These are phyloP conservation scores for Chondrostereum purpureum DNA, from an alignment of 1,284 basidiomycete genomes.

Conservation along the genomic window DNA sequence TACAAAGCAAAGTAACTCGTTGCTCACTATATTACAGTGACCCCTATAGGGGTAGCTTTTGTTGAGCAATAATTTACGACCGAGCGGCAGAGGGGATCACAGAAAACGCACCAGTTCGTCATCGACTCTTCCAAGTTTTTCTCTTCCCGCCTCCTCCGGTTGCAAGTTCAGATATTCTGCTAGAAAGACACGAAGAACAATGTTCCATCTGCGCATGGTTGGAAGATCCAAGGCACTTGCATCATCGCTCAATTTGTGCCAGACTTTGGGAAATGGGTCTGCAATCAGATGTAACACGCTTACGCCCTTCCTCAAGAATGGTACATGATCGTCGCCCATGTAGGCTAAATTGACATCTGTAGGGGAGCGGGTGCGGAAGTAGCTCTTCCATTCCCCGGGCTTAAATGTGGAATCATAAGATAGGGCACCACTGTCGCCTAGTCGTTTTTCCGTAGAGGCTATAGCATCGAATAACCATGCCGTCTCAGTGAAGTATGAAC, in stretches of 20 bases:
- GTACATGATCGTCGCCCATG: slow-evolving; percentile 93
- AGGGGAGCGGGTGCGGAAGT: slow-evolving; percentile 48
- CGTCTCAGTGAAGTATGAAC: slow-evolving; percentile 81
- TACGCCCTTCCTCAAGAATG: slow-evolving; percentile 83
- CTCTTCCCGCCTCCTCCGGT: slow-evolving; percentile 26
- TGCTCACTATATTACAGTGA: not conserved
- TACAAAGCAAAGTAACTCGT: not conserved
- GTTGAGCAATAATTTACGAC: not conserved
- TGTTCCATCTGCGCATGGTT: slow-evolving; percentile 86
- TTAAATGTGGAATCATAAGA: slow-evolving; percentile 37
- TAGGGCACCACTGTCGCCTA: slow-evolving; percentile 59
- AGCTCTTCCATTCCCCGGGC: slow-evolving; percentile 46
- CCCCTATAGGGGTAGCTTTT: not conserved
- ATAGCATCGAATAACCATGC: slow-evolving; percentile 86
- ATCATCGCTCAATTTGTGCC: slow-evolving; percentile 93
- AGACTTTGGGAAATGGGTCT: slow-evolving; percentile 84
- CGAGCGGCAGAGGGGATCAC: not conserved
- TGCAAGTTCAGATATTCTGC: slow-evolving; percentile 83
- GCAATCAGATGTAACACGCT: slow-evolving; percentile 89
- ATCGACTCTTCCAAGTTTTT: not conserved
- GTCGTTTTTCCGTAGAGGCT: slow-evolving; percentile 56
- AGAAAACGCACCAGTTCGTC: not conserved
- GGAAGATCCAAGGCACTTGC: slow-evolving; percentile 79
- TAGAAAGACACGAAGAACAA: slow-evolving; percentile 83
- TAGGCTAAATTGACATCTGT: slow-evolving; percentile 43